phyloP scores from a whole-genome alignment of 2,329 filamentous ascomycete species.

The Cladobotryum protrusum region DNA sequence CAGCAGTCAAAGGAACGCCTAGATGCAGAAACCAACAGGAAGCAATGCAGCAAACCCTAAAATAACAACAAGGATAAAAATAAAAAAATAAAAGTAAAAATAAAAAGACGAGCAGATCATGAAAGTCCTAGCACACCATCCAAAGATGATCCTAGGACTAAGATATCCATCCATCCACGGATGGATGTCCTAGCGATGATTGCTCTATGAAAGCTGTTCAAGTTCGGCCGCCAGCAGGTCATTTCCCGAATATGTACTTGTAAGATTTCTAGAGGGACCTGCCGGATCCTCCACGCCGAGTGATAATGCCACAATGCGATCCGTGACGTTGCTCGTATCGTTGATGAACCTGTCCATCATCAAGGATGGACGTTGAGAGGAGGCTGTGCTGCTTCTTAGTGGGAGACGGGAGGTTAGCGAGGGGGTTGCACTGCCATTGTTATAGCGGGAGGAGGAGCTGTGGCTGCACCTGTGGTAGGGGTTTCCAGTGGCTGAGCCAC shows the following conservation, averaged over 20 bases:
- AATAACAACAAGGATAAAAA: too few species aligned
- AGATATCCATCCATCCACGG: too few species aligned
- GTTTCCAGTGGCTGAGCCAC: conserved; percentile 4
- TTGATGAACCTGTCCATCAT: conserved; percentile 8
- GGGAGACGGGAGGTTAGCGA: conserved; percentile 3
- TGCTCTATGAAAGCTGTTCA: not conserved
- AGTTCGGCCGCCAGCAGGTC: not conserved
- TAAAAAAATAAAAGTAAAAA: too few species aligned
- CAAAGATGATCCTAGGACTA: too few species aligned
- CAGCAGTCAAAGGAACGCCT: too few species aligned
- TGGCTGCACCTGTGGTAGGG: conserved; percentile 1
- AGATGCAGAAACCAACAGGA: too few species aligned
- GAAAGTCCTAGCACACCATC: too few species aligned
- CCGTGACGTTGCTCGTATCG: conserved; percentile 4
- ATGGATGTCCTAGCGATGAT: too few species aligned
- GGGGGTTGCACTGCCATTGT: conserved; percentile 2
- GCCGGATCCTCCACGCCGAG: too few species aligned
- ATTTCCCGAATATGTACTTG: not conserved
- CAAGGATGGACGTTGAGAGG: not conserved
- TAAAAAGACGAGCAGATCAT: too few species aligned
- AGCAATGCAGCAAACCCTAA: too few species aligned
- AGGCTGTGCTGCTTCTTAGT: conserved; percentile 3
- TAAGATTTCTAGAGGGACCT: too few species aligned
- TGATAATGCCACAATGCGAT: conserved; percentile 7
- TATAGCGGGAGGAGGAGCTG: conserved; percentile 1